phyloP scores from a whole-genome alignment of 768 basidiomycete genomes.

The Amanita subjunquillea region DNA sequence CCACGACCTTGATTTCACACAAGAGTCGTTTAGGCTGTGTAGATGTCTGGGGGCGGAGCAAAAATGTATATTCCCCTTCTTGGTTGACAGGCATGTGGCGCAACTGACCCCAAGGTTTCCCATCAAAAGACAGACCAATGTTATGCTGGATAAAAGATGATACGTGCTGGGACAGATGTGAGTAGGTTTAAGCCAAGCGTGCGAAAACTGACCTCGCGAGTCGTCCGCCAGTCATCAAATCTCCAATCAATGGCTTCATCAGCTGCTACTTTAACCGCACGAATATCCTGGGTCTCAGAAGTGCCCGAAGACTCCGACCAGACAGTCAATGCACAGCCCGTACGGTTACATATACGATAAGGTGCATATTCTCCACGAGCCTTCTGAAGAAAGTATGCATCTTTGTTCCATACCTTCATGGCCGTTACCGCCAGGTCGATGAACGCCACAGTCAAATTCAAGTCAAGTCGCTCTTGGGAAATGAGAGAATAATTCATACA shows the following conservation, averaged over 20 bases:
- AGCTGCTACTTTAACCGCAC: slow-evolving; percentile 53
- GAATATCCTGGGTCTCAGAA: slow-evolving; percentile 32
- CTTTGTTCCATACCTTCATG: slow-evolving; percentile 61
- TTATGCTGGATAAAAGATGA: slow-evolving; percentile 69
- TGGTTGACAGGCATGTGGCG: slow-evolving; percentile 84
- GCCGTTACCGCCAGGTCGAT: slow-evolving; percentile 75
- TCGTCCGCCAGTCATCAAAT: slow-evolving; percentile 92
- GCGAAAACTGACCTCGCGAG: slow-evolving; percentile 64
- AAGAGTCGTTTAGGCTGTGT: slow-evolving; percentile 73
- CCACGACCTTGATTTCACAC: slow-evolving; percentile 82
- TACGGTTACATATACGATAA: slow-evolving; percentile 85
- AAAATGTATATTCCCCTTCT: slow-evolving; percentile 86
- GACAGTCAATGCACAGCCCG: slow-evolving; percentile 74
- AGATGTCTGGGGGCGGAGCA: slow-evolving; percentile 69
- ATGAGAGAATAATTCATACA: slow-evolving; percentile 51
- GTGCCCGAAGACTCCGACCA: slow-evolving; percentile 75
- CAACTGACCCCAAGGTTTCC: slow-evolving; percentile 83
- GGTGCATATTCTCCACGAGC: slow-evolving; percentile 87
- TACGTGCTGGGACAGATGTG: slow-evolving; percentile 35
- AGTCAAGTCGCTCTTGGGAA: slow-evolving; percentile 76
- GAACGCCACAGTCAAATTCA: slow-evolving; percentile 88
- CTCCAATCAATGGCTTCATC: slow-evolving; percentile 86
- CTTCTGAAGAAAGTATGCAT: slow-evolving; percentile 59
- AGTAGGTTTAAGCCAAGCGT: background rate
- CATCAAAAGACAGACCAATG: slow-evolving; percentile 76